phyloP scores from a whole-genome alignment of 345 rosid species.

The Hibiscus syriacus region DNA sequence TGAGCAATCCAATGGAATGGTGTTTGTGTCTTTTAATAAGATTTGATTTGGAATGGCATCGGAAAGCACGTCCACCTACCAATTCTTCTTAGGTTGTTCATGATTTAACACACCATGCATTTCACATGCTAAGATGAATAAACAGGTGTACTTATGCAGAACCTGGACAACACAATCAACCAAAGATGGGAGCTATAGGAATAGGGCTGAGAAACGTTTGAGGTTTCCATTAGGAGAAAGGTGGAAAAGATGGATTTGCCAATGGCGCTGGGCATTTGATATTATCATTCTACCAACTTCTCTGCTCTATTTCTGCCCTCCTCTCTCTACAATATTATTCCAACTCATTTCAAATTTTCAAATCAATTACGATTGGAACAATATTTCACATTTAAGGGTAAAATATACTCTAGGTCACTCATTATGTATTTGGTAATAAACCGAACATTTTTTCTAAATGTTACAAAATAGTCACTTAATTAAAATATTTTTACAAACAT shows the following conservation, averaged over 20 bases:
- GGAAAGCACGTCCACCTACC: conserved; percentile 17
- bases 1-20: neutral
- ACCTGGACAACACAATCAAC: neutral
- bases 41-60: conserved; percentile 11
- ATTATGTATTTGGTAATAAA: too few relatives aligned
- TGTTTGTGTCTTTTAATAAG: neutral
- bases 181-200: neutral
- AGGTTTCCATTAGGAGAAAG: neutral
- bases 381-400: too few relatives aligned
- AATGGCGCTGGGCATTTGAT: neutral
- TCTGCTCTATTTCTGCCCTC: neutral
- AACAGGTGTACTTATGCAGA: neutral
- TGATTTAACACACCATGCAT: neutral
- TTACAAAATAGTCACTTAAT: too few relatives aligned
- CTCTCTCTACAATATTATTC: neutral
- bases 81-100: neutral
- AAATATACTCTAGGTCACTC: too few relatives aligned
- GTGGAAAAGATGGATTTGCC: neutral
- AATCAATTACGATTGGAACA: too few relatives aligned
- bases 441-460: too few relatives aligned
- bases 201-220: neutral
- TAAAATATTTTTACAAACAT: too few relatives aligned
- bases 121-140: neutral
- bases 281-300: neutral
- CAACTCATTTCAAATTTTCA: too few relatives aligned